phyloP scores from a whole-genome alignment of 345 rosid genomes.

The Pugionium dolabratum region DNA sequence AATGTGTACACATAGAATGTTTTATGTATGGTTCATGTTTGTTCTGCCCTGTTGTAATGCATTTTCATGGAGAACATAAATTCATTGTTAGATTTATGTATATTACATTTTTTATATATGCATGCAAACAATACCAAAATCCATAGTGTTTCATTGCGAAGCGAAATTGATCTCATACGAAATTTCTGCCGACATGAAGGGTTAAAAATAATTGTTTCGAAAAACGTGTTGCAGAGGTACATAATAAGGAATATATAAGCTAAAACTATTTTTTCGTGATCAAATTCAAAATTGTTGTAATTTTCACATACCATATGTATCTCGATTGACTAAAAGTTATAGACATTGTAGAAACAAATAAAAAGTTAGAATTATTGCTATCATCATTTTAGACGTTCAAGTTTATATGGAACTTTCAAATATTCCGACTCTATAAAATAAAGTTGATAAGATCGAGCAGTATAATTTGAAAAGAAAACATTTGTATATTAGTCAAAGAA shows the following conservation, averaged over 20 bases:
- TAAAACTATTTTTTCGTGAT: too few relatives aligned
- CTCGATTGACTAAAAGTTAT: neutral
- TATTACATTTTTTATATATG: neutral
- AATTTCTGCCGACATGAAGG: too few relatives aligned
- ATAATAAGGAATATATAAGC: too few relatives aligned
- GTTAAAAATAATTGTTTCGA: too few relatives aligned
- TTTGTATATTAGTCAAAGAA: constrained; percentile 17
- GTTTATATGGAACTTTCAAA: neutral
- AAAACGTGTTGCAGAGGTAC: too few relatives aligned
- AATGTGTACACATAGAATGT: neutral
- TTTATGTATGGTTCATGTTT: neutral
- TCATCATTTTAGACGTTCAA: neutral
- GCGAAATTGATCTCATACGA: too few relatives aligned
- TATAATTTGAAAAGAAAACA: too few relatives aligned
- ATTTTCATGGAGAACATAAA: neutral
- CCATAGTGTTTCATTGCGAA: too few relatives aligned
- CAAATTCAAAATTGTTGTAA: too few relatives aligned
- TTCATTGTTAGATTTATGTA: neutral
- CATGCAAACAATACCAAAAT: too few relatives aligned
- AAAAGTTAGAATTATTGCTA: neutral
- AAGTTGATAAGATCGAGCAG: neutral
- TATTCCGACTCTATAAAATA: neutral
- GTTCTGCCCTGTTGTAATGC: neutral
- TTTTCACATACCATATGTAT: neutral
- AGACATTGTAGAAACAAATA: neutral